phyloP scores from a whole-genome alignment of 176 grass and related monocot genomes.

The Hordeum marinum region DNA sequence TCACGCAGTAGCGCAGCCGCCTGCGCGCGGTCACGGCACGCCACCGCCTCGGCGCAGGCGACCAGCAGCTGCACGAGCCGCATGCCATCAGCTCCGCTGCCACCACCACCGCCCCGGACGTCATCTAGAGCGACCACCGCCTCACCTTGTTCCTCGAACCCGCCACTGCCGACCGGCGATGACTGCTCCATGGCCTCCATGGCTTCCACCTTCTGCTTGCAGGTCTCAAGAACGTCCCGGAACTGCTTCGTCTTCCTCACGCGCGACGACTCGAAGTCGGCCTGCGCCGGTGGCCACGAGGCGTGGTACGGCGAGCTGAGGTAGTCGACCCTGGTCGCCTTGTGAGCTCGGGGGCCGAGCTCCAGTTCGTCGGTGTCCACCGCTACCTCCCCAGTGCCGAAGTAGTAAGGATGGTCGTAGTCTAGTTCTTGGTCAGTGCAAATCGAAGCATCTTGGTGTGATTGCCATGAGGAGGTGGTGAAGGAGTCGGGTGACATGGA shows the following conservation, averaged over 20 bases:
- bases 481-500: neutral
- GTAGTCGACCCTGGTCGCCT: slow-evolving; percentile 36
- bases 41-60: slow-evolving; percentile 71
- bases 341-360: slow-evolving; percentile 8
- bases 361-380: slow-evolving; percentile 32
- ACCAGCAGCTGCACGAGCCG: slow-evolving; percentile 62
- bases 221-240: slow-evolving; percentile 41
- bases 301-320: slow-evolving; percentile 34
- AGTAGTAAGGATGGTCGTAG: neutral
- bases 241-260: slow-evolving; percentile 38
- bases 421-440: slow-evolving; percentile 14
- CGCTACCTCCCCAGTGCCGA: slow-evolving; percentile 12
- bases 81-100: slow-evolving; percentile 37
- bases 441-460: slow-evolving; percentile 18
- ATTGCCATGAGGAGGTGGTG: neutral
- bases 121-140: neutral
- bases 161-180: neutral
- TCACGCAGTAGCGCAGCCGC: slow-evolving; percentile 44
- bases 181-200: slow-evolving; percentile 37
- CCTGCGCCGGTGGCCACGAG: slow-evolving; percentile 14
- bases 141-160: neutral
- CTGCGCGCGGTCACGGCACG: slow-evolving; percentile 67
- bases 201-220: slow-evolving; percentile 63
- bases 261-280: slow-evolving; percentile 22
- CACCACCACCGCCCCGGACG: neutral